Conservation (phyloP, 179 eudicot genomes). For the Corrigiola litoralis region DNA sequence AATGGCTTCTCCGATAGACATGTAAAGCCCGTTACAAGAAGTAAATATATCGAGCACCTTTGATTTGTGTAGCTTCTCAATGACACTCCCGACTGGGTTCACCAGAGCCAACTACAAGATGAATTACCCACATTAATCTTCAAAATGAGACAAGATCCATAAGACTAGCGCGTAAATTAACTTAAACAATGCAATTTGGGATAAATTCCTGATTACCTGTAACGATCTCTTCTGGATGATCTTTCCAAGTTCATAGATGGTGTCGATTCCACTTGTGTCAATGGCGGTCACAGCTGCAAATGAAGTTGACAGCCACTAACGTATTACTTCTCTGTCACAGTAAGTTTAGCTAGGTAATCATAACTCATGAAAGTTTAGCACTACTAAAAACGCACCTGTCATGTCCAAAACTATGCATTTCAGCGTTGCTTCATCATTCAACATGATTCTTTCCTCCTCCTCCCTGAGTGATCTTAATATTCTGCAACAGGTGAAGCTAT, state of each 20-base stretch:
- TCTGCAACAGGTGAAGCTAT: conserved; percentile 25
- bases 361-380: neutral
- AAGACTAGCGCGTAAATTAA: neutral
- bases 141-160: neutral
- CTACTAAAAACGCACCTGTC: conserved; percentile 39
- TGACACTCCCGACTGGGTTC: conserved; percentile 69
- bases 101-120: conserved; percentile 60
- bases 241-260: conserved; percentile 53
- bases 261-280: conserved; percentile 74
- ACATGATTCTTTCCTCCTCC: conserved; percentile 45
- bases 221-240: conserved; percentile 41
- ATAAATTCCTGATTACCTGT: conserved; percentile 39
- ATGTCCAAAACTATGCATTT: conserved; percentile 53
- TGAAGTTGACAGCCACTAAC: neutral
- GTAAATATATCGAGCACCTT: conserved; percentile 39
- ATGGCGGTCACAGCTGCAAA: conserved; percentile 78
- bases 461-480: conserved; percentile 68
- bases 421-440: conserved; percentile 23
- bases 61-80: conserved; percentile 59
- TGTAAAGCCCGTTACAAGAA: conserved; percentile 43
- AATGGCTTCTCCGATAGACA: conserved; percentile 77
- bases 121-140: neutral
- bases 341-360: neutral
- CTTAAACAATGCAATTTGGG: no score
- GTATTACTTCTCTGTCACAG: neutral